These are phyloP conservation scores for Scenedesmus sp. DNA, from an alignment of 163 green algal species.

Conservation along the genomic window DNA sequence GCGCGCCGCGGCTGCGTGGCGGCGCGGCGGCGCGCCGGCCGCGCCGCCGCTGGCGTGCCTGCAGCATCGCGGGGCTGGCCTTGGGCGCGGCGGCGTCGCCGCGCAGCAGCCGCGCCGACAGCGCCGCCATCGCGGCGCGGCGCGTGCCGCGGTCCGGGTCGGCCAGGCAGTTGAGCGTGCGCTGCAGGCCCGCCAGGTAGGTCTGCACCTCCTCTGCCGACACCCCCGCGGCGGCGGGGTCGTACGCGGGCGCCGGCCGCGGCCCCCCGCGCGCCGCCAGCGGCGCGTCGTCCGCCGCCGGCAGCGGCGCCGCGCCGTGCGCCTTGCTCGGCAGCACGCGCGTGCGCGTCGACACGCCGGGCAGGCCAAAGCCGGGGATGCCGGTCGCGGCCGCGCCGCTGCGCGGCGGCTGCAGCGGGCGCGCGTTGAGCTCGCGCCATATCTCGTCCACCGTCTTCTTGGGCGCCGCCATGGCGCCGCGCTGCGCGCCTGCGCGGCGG, in stretches of 20 bases:
- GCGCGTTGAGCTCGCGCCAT: slow-evolving; percentile 69
- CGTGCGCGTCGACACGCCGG: slow-evolving; percentile 51
- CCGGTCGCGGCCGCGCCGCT: slow-evolving; percentile 26
- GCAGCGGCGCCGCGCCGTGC: neutral
- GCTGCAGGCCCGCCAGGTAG: slow-evolving; percentile 59
- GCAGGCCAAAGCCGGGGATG: slow-evolving; percentile 48
- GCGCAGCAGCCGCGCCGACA: slow-evolving; percentile 54
- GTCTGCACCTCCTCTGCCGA: slow-evolving; percentile 45
- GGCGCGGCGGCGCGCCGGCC: too few species aligned
- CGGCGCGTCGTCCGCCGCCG: neutral
- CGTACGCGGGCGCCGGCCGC: slow-evolving; percentile 31
- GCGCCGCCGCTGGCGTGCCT: neutral
- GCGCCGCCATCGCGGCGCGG: slow-evolving; percentile 37
- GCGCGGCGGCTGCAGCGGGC: slow-evolving; percentile 9
- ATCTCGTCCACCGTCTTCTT: slow-evolving; percentile 75
- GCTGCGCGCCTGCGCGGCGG: too few species aligned
- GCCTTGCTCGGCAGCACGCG: slow-evolving; percentile 25
- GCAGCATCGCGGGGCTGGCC: slow-evolving; percentile 31
- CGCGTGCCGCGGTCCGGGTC: slow-evolving; percentile 70
- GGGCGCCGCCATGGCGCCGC: slow-evolving; percentile 19
- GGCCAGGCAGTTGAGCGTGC: slow-evolving; percentile 78
- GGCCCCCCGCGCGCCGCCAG: neutral
- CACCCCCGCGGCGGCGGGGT: slow-evolving; percentile 48
- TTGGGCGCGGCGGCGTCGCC: slow-evolving; percentile 28
- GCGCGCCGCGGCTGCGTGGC: too few species aligned